Conservation (phyloP, 2,329 filamentous ascomycete species). For the Blastomyces percursus region DNA sequence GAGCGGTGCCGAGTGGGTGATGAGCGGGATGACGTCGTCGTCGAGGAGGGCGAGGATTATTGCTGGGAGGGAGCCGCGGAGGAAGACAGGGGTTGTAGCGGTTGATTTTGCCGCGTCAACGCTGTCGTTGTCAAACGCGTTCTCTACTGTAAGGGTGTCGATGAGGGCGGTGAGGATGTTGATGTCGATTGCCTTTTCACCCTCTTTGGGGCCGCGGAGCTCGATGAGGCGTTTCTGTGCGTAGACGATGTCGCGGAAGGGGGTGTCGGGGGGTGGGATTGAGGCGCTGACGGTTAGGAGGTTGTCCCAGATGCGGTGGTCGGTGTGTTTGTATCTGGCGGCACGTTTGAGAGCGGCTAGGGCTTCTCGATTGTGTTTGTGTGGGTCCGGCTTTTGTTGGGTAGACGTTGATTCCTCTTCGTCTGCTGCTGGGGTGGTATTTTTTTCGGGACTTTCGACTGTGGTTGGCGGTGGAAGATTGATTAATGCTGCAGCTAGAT, state of each 20-base stretch:
- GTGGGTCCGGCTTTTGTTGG: constrained; percentile 36
- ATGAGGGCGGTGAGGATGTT: constrained; percentile 62
- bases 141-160: constrained; percentile 52
- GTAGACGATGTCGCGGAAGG: constrained; percentile 62
- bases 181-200: constrained; percentile 67
- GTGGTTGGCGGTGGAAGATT: constrained; percentile 22
- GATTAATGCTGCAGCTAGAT: constrained; percentile 76
- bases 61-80: constrained; percentile 42
- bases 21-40: constrained; percentile 63
- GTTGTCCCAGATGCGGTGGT: constrained; percentile 94
- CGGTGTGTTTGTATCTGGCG: constrained; percentile 69
- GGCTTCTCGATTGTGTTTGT: constrained; percentile 59
- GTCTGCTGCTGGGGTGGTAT: constrained; percentile 23
- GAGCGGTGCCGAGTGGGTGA: constrained; percentile 65
- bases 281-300: constrained; percentile 77
- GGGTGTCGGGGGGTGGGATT: constrained; percentile 54
- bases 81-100: constrained; percentile 28
- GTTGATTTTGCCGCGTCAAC: constrained; percentile 15
- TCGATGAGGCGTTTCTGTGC: constrained; percentile 66
- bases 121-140: constrained; percentile 31
- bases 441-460: constrained; percentile 7
- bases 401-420: constrained; percentile 18
- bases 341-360: constrained; percentile 80
- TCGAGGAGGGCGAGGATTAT: constrained; percentile 62
- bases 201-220: constrained; percentile 53